Conservation (phyloP, 306 rosid genomes). For the Dalbergia cultrata region DNA sequence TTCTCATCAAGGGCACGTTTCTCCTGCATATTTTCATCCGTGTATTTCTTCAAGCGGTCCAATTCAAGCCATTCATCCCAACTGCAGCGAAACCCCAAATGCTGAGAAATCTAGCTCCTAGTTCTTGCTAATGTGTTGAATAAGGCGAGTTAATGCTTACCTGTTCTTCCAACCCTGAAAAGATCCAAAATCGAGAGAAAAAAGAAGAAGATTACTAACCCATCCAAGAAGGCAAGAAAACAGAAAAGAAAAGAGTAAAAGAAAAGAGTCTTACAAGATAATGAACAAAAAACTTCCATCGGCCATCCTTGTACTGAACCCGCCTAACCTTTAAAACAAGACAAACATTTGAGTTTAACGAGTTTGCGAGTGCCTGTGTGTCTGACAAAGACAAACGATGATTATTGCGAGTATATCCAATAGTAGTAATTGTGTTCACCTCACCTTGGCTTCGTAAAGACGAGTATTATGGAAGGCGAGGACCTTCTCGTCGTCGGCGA, state of each 20-base stretch:
- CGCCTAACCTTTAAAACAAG: constrained; percentile 61
- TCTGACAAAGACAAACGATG: not conserved
- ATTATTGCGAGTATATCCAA: not conserved
- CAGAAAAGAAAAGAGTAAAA: not conserved
- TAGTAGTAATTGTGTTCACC: not conserved
- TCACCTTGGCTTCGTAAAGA: constrained; percentile 80
- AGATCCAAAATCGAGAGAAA: not conserved
- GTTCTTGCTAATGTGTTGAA: not conserved
- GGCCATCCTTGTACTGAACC: constrained; percentile 46
- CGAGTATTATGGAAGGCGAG: constrained; percentile 57
- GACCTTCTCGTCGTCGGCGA: constrained; percentile 63
- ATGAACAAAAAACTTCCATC: constrained; percentile 71
- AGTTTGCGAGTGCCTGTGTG: not conserved
- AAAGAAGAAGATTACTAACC: not conserved
- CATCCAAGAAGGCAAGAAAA: not conserved
- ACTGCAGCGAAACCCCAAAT: constrained; percentile 51
- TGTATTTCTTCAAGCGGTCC: constrained; percentile 75
- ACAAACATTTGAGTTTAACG: not conserved
- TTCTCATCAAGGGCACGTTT: constrained; percentile 50
- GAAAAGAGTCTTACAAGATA: constrained; percentile 64
- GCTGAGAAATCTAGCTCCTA: constrained; percentile 29
- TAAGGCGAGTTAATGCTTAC: constrained; percentile 52
- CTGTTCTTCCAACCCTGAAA: constrained; percentile 94
- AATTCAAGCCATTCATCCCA: constrained; percentile 92
- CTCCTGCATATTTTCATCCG: constrained; percentile 63